A percentile compares a stretch with the other conserved stretches of the same genome.
phyloP scores from a whole-genome alignment of 768 basidiomycete genomes.

The Leucosporidium yakuticum region DNA sequence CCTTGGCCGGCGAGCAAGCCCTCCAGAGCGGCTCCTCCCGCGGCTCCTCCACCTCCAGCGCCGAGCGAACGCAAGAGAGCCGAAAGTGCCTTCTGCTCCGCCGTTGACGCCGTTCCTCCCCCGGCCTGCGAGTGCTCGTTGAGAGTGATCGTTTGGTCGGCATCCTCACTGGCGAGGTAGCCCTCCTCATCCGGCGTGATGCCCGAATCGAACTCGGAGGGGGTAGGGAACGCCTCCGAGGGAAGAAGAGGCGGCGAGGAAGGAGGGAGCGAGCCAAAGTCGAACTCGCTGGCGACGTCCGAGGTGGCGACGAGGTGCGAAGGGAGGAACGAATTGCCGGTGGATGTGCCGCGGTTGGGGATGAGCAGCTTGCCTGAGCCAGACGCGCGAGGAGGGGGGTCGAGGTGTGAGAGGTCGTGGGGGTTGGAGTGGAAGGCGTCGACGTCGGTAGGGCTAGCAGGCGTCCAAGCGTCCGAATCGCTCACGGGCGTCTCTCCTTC shows the following conservation, averaged over 20 bases:
- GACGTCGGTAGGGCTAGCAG: slow-evolving; percentile 1
- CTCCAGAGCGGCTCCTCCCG: neutral
- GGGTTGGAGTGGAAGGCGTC: neutral
- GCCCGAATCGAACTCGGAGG: slow-evolving; percentile 28
- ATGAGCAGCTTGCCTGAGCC: neutral
- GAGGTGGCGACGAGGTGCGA: slow-evolving; percentile 5
- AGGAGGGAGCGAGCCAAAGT: slow-evolving; percentile 26
- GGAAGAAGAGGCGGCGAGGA: slow-evolving; percentile 27
- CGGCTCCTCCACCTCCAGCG: neutral
- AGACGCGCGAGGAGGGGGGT: neutral
- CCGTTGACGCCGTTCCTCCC: slow-evolving; percentile 21
- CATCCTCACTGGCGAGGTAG: slow-evolving; percentile 16
- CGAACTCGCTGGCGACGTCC: slow-evolving; percentile 25
- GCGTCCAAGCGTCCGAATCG: slow-evolving; percentile 27
- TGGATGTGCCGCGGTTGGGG: slow-evolving; percentile 9
- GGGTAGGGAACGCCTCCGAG: slow-evolving; percentile 27
- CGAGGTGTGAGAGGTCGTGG: neutral
- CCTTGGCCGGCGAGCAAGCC: neutral
- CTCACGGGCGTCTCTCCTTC: slow-evolving; percentile 12
- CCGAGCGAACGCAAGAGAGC: slow-evolving; percentile 21
- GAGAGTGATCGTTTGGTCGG: neutral
- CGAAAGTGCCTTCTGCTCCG: slow-evolving; percentile 18
- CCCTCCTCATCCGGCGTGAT: slow-evolving; percentile 33
- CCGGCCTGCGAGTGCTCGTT: no score
- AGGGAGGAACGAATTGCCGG: slow-evolving; percentile 16